phyloP scores from a whole-genome alignment of 306 rosid genomes.

The Vachellia collinsii region DNA sequence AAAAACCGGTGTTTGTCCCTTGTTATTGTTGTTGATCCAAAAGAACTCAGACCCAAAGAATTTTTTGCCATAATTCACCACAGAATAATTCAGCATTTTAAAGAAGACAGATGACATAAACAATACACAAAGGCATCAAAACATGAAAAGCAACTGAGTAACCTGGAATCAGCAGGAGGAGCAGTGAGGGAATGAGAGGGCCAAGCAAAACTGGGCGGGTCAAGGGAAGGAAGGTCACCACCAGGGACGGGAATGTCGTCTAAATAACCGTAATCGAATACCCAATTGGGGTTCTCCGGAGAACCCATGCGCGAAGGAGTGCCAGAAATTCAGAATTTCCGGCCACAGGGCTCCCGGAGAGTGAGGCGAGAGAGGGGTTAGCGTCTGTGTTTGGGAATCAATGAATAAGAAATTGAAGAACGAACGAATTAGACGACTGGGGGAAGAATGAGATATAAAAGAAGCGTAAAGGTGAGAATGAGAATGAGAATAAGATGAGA shows the following conservation, averaged over 20 bases:
- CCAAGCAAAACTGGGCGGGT: slow-evolving; percentile 59
- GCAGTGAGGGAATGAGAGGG: slow-evolving; percentile 35
- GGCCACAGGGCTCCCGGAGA: slow-evolving; percentile 7
- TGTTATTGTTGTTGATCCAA: background rate
- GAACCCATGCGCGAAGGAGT: slow-evolving; percentile 42
- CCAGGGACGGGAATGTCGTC: slow-evolving; percentile 59
- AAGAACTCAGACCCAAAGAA: background rate
- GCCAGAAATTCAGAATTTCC: slow-evolving; percentile 41
- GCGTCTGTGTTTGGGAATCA: slow-evolving; percentile 25
- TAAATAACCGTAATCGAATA: slow-evolving; percentile 58
- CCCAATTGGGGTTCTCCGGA: slow-evolving; percentile 54
- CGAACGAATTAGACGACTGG: slow-evolving; percentile 19
- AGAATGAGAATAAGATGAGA: background rate
- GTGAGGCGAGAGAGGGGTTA: background rate
- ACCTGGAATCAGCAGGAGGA: slow-evolving; percentile 46
- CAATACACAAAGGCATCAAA: background rate
- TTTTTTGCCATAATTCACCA: background rate
- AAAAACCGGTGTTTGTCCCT: too few relatives aligned
- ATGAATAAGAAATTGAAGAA: background rate
- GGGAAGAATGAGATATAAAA: slow-evolving; percentile 20
- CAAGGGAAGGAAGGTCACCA: slow-evolving; percentile 46
- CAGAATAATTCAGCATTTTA: background rate
- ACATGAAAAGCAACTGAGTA: background rate
- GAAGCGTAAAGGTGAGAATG: background rate
- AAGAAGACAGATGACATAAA: background rate